These are phyloP conservation scores for Cladophialophora psammophila DNA, from an alignment of 2,329 filamentous ascomycete genomes.

Conservation along the genomic window DNA sequence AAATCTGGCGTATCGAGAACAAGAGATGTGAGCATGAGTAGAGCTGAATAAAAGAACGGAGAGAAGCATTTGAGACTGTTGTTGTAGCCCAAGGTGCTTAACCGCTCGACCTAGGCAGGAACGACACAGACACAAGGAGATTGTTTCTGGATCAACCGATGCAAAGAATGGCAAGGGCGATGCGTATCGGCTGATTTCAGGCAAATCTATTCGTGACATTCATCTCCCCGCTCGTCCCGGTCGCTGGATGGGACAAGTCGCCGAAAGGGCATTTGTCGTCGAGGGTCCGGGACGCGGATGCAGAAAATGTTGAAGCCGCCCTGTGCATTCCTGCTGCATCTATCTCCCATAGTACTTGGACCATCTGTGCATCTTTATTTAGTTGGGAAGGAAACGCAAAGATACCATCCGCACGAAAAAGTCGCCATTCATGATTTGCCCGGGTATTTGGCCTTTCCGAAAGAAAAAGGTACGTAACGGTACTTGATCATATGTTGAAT, in stretches of 20 bases:
- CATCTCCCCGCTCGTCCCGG: constrained; percentile 17
- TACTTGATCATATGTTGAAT: constrained; percentile 99
- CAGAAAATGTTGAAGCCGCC: background rate
- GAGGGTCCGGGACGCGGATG: constrained; percentile 1
- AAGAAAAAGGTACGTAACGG: constrained; percentile 92
- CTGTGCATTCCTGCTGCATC: constrained; percentile 20
- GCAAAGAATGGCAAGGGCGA: background rate
- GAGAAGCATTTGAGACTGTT: background rate
- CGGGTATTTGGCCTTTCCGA: constrained; percentile 84
- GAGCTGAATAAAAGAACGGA: background rate
- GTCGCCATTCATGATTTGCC: constrained; percentile 27
- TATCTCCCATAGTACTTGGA: background rate
- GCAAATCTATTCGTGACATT: constrained; percentile 21
- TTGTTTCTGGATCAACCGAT: background rate
- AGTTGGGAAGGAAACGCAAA: background rate
- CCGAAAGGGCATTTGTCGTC: background rate
- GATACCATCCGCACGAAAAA: background rate
- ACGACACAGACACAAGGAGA: background rate
- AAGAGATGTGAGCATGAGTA: background rate
- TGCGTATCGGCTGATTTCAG: background rate
- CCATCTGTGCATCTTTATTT: background rate
- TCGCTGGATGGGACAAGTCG: background rate
- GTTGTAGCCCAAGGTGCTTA: background rate
- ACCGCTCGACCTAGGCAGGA: background rate
- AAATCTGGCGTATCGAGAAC: background rate